phyloP scores from a whole-genome alignment of 495 filamentous ascomycete genomes.

The Tetracladium setigerum region DNA sequence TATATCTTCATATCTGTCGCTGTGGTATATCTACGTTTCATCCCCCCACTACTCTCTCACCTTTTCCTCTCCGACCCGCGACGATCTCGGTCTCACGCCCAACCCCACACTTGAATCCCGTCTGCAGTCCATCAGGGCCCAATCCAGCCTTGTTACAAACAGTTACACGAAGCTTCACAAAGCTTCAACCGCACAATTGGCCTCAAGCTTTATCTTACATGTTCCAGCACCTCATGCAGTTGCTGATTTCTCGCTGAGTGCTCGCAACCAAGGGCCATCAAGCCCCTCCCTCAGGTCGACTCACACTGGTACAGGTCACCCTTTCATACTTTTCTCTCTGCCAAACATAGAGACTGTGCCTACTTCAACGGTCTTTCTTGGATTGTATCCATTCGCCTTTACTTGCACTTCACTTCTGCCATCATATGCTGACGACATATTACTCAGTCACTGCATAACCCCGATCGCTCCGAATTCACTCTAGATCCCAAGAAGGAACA shows the following conservation, averaged over 20 bases:
- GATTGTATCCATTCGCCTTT: not conserved
- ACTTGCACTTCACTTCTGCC: not conserved
- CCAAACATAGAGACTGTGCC: not conserved
- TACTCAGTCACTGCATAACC: constrained; percentile 1
- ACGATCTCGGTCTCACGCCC: not conserved
- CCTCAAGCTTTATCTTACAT: not conserved
- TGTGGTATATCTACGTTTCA: too few species aligned
- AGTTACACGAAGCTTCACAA: not conserved
- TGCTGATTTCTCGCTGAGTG: not conserved
- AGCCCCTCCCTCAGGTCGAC: not conserved
- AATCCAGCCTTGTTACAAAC: not conserved
- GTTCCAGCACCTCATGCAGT: constrained; percentile 7
- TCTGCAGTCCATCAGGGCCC: not conserved
- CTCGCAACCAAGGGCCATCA: not conserved
- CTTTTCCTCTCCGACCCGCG: not conserved
- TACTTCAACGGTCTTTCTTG: not conserved
- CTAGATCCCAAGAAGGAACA: too few species aligned
- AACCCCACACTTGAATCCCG: constrained; percentile 2
- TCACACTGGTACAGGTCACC: not conserved
- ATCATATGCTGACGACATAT: not conserved
- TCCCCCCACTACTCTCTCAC: not conserved
- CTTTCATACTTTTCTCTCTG: not conserved
- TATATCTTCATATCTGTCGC: too few species aligned
- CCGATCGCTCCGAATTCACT: not conserved
- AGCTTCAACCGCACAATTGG: not conserved